phyloP scores from a whole-genome alignment of 2,329 filamentous ascomycete species.

The Emmonsiellopsis sp. region DNA sequence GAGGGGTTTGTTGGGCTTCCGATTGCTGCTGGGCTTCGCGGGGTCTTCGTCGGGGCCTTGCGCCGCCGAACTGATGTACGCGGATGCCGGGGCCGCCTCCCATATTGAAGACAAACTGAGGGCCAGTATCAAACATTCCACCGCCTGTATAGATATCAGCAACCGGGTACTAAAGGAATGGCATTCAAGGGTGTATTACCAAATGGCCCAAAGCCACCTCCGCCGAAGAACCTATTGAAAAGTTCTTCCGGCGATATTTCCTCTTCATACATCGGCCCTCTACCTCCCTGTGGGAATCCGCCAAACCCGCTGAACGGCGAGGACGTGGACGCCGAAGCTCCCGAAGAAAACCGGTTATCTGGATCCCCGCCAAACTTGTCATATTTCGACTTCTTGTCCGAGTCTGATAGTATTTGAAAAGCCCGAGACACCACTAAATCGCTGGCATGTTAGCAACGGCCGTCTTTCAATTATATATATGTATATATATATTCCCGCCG shows the following conservation, averaged over 20 bases:
- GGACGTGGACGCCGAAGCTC: conserved; percentile 32
- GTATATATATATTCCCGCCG: background rate
- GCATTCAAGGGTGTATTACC: conserved; percentile 38
- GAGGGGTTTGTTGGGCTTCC: conserved; percentile 42
- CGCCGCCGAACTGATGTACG: conserved; percentile 91
- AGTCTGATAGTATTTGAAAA: conserved; percentile 85
- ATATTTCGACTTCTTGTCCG: conserved; percentile 83
- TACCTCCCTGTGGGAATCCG: conserved; percentile 32
- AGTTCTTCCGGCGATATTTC: conserved; percentile 95
- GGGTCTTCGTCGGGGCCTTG: conserved; percentile 65
- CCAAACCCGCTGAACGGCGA: conserved; percentile 37
- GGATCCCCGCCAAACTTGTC: conserved; percentile 89
- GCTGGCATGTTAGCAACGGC: conserved; percentile 2
- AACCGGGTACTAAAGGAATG: background rate
- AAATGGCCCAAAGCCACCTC: conserved; percentile 56
- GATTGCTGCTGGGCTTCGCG: conserved; percentile 51
- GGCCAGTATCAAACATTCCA: conserved; percentile 63
- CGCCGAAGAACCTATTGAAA: conserved; percentile 92
- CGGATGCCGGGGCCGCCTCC: conserved; percentile 83
- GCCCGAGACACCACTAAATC: conserved; percentile 71
- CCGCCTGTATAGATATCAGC: conserved; percentile 29
- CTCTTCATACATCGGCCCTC: conserved; percentile 65
- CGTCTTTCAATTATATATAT: background rate
- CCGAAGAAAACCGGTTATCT: conserved; percentile 68
- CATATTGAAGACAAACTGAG: conserved; percentile 91